phyloP scores from a whole-genome alignment of 257 asterid genomes.

The Solanum bukasovii region DNA sequence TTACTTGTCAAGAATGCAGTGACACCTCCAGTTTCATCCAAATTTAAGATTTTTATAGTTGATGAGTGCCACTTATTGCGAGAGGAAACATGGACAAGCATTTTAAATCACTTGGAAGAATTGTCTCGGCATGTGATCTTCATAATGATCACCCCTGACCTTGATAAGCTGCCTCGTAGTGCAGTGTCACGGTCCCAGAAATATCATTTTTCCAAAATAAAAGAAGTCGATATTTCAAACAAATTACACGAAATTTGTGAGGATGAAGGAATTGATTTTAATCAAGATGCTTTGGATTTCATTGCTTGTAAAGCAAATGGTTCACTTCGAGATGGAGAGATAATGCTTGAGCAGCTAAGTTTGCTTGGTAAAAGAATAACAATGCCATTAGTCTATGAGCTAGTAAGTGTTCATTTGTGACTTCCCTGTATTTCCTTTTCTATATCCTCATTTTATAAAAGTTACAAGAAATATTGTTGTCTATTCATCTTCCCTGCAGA shows the following conservation, averaged over 20 bases:
- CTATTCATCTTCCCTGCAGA: conserved; percentile 29
- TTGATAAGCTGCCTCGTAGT: conserved; percentile 53
- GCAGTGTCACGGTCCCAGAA: conserved; percentile 48
- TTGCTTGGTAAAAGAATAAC: conserved; percentile 79
- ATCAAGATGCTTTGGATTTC: conserved; percentile 54
- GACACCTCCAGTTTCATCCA: conserved; percentile 40
- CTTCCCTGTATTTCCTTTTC: not conserved
- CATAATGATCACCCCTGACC: conserved; percentile 59
- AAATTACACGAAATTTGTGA: conserved; percentile 42
- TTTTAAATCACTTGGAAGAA: conserved; percentile 43
- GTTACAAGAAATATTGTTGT: conserved; percentile 2
- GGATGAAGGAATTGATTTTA: conserved; percentile 56
- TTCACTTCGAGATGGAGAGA: conserved; percentile 84
- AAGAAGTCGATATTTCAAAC: conserved; percentile 38
- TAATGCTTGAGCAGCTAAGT: conserved; percentile 88
- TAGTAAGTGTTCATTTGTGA: conserved; percentile 33
- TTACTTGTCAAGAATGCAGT: conserved; percentile 33
- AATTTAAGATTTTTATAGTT: conserved; percentile 59
- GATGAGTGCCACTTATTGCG: conserved; percentile 84
- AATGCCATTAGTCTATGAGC: conserved; percentile 60
- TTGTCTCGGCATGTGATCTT: conserved; percentile 44
- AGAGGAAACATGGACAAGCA: conserved; percentile 56
- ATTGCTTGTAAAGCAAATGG: conserved; percentile 68
- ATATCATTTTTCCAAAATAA: conserved; percentile 47
- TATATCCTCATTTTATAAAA: not conserved